Evolutionary conservation across 75 land plant genomes (phyloP).

Genomic region (Selaginella moellendorffii): DNA sequence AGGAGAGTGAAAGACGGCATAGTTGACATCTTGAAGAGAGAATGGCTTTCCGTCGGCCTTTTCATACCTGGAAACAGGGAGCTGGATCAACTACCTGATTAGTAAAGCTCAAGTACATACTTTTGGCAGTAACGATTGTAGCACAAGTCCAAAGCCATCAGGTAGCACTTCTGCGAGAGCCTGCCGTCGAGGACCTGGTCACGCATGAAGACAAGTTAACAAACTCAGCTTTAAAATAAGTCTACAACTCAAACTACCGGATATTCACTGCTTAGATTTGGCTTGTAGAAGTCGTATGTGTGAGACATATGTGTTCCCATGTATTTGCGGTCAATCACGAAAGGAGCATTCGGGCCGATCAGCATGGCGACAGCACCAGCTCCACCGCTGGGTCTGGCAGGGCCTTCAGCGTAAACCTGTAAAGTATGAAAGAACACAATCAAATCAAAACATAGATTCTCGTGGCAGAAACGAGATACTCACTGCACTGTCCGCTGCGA

Average conservation of each 20-base stretch:
- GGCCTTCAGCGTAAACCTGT: slow-evolving; percentile 99
- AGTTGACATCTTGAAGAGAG: slow-evolving; percentile 62
- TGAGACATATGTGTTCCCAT: slow-evolving; percentile 83
- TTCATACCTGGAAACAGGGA: slow-evolving; percentile 57
- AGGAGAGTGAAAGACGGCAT: slow-evolving; percentile 83
- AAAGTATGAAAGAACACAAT: background rate
- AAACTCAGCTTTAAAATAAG: background rate
- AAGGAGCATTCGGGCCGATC: slow-evolving; percentile 92
- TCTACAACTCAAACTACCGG: slow-evolving; percentile 35
- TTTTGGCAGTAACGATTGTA: slow-evolving; percentile 58
- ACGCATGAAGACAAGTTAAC: background rate
- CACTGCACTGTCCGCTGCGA: slow-evolving; percentile 97
- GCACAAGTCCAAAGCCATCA: slow-evolving; percentile 90
- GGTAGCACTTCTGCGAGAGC: slow-evolving; percentile 86
- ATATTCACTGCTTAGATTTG: slow-evolving; percentile 93
- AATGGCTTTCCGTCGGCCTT: slow-evolving; percentile 67
- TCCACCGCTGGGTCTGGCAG: slow-evolving; percentile 95
- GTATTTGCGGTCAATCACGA: slow-evolving; percentile 62
- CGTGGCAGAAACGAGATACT: slow-evolving; percentile 13
- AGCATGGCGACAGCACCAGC: slow-evolving; percentile 99
- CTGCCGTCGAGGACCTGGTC: slow-evolving; percentile 87
- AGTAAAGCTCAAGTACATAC: slow-evolving; percentile 44
- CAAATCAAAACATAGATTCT: background rate
- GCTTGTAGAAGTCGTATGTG: slow-evolving; percentile 97
- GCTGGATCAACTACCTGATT: too few species aligned